Percentiles rank a stretch among this genome's conserved stretches.
Conservation (phyloP, 805 yeast species). For the Metschnikowia corniflorae region DNA sequence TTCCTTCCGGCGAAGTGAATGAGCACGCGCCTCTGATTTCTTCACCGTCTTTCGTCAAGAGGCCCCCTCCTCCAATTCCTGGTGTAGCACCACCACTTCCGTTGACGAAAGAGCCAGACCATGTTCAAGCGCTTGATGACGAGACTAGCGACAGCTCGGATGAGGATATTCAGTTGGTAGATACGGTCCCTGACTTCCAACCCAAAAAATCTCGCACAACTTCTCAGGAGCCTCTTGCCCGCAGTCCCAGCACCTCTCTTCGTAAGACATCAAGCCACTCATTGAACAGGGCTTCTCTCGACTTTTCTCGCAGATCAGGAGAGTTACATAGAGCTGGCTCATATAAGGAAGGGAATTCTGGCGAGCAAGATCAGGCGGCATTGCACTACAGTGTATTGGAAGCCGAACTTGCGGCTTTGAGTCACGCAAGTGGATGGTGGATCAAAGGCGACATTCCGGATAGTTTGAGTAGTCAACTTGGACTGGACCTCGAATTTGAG, state of each 20-base stretch:
- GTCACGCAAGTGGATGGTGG: constrained; percentile 61
- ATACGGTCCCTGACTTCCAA: constrained; percentile 3
- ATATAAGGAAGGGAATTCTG: constrained; percentile 10
- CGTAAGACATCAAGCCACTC: constrained; percentile 16
- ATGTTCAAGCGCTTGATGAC: not conserved
- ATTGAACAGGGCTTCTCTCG: constrained; percentile 8
- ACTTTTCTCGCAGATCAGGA: constrained; percentile 6
- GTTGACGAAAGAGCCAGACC: too few relatives aligned
- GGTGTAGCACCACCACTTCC: not conserved
- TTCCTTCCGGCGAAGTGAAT: not conserved
- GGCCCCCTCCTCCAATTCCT: constrained; percentile 12
- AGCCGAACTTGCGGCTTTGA: constrained; percentile 28
- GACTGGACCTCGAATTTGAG: constrained; percentile 57
- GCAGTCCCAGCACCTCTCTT: constrained; percentile 7
- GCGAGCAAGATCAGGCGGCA: constrained; percentile 30
- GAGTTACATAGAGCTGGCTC: constrained; percentile 7
- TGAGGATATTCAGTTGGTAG: constrained; percentile 7
- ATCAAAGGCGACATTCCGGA: constrained; percentile 55
- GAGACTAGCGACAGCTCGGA: constrained; percentile 12
- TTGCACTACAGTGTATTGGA: constrained; percentile 23
- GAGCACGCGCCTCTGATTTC: too few relatives aligned
- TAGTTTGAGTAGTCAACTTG: constrained; percentile 35
- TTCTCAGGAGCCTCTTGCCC: constrained; percentile 15
- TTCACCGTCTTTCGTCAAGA: constrained; percentile 1
- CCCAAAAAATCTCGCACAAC: constrained; percentile 8